Conservation (phyloP, 1,284 basidiomycete species). For the Ceratobasidium sp. region DNA sequence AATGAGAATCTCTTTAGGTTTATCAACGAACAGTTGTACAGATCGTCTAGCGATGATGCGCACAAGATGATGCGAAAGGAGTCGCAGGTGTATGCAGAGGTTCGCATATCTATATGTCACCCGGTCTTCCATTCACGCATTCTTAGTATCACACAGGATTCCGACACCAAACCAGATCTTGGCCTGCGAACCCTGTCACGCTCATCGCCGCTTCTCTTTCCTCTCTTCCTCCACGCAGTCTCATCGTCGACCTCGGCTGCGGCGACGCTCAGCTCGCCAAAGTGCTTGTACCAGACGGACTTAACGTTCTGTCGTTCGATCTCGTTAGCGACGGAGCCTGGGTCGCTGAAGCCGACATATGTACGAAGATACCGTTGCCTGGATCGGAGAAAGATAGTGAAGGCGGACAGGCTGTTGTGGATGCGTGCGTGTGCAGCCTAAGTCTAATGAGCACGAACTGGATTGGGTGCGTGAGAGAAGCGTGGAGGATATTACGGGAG, state of each 20-base stretch:
- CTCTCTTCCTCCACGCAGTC: conserved; percentile 68
- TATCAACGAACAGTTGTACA: conserved; percentile 90
- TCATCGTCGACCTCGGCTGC: conserved; percentile 94
- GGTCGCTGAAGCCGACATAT: conserved; percentile 84
- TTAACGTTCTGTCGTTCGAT: conserved; percentile 82
- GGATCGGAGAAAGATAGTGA: conserved; percentile 74
- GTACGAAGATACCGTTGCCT: conserved; percentile 76
- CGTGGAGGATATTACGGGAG: conserved; percentile 83
- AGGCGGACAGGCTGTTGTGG: conserved; percentile 73
- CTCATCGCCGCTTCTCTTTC: conserved; percentile 70
- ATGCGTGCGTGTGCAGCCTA: conserved; percentile 92
- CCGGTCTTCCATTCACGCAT: conserved; percentile 26
- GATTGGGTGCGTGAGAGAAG: conserved; percentile 89
- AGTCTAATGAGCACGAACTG: conserved; percentile 99
- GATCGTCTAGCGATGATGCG: conserved; percentile 78
- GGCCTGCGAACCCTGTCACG: conserved; percentile 90
- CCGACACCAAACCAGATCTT: conserved; percentile 85
- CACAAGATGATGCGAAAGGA: conserved; percentile 84
- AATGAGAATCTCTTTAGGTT: conserved; percentile 60
- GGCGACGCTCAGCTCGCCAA: conserved; percentile 92
- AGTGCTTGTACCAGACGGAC: conserved; percentile 71
- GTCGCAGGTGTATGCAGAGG: conserved; percentile 79
- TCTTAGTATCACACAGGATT: conserved; percentile 91
- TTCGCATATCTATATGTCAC: conserved; percentile 54
- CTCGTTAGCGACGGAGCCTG: conserved; percentile 77